Evolutionary conservation across 177 flowering plant genomes (phyloP).

Genomic region (Vitis hybrid): DNA sequence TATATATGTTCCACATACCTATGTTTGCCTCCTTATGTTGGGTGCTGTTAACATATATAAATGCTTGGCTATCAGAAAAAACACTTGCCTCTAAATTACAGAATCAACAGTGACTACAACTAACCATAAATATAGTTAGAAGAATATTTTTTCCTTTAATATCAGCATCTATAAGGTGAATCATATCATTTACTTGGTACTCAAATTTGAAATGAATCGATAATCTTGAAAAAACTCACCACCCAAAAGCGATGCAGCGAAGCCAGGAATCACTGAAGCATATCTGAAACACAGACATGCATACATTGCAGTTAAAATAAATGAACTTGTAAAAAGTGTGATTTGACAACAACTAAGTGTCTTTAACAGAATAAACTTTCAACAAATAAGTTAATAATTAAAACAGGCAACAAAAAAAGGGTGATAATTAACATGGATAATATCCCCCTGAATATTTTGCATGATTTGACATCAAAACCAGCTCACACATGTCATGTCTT

Average conservation of each 20-base stretch:
- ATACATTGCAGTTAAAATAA: not conserved
- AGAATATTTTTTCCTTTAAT: not conserved
- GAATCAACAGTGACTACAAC: not conserved
- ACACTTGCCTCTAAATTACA: too few relatives aligned
- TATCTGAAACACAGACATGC: constrained; percentile 20
- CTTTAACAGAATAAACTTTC: not conserved
- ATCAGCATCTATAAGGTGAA: not conserved
- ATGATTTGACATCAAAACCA: not conserved
- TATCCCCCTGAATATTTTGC: not conserved
- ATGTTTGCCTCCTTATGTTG: too few relatives aligned
- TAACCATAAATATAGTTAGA: not conserved
- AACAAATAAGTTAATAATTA: not conserved
- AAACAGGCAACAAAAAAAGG: not conserved
- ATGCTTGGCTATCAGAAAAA: too few relatives aligned
- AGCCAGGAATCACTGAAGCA: constrained; percentile 32
- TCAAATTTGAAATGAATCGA: not conserved
- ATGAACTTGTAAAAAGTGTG: not conserved
- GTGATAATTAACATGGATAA: not conserved
- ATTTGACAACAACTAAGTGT: too few relatives aligned
- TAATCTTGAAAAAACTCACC: constrained; percentile 20
- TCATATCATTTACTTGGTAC: too few relatives aligned
- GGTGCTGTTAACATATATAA: too few relatives aligned
- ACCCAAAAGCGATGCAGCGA: constrained; percentile 27
- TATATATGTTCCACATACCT: too few relatives aligned
- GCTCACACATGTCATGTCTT: not conserved